Conservation (phyloP, 2,329 filamentous ascomycete species). For the Fusarium floridanum region DNA sequence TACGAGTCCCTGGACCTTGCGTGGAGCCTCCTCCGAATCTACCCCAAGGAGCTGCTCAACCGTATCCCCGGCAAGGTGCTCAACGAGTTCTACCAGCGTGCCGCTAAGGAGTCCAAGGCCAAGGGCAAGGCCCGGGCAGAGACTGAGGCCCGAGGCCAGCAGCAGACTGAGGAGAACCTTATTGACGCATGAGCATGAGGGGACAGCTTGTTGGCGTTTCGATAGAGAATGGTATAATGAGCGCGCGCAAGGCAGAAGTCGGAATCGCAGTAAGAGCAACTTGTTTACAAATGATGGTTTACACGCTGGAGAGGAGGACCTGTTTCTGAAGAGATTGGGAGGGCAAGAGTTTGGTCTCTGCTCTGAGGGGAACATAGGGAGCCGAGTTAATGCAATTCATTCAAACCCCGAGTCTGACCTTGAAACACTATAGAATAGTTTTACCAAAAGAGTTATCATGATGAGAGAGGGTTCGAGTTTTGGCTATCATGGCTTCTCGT, state of each 20-base stretch:
- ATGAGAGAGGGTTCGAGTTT: conserved; percentile 11
- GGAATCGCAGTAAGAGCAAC: conserved; percentile 39
- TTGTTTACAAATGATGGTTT: conserved; percentile 43
- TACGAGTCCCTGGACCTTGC: conserved; percentile 95
- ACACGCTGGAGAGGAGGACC: conserved; percentile 30
- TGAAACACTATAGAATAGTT: background rate
- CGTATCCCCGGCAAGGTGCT: conserved; percentile 88
- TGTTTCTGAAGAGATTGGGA: conserved; percentile 35
- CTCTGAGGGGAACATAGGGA: conserved; percentile 47
- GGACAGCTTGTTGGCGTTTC: conserved; percentile 36
- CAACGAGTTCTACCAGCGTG: conserved; percentile 84
- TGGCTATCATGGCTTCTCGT: conserved; percentile 27
- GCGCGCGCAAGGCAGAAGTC: conserved; percentile 40
- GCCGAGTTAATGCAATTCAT: conserved; percentile 50
- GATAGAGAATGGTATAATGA: conserved; percentile 46
- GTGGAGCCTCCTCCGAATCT: conserved; percentile 96
- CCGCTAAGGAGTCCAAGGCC: conserved; percentile 71
- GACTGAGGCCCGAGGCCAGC: conserved; percentile 54
- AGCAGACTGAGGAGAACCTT: conserved; percentile 68
- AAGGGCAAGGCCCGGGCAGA: conserved; percentile 70
- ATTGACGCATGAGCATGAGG: conserved; percentile 69
- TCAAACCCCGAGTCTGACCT: conserved; percentile 28
- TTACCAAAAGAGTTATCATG: conserved; percentile 23
- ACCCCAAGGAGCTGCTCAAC: conserved; percentile 98
- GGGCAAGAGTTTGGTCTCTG: conserved; percentile 41